These are phyloP conservation scores for Candida awuae DNA, from an alignment of 805 yeast species.

Conservation along the genomic window DNA sequence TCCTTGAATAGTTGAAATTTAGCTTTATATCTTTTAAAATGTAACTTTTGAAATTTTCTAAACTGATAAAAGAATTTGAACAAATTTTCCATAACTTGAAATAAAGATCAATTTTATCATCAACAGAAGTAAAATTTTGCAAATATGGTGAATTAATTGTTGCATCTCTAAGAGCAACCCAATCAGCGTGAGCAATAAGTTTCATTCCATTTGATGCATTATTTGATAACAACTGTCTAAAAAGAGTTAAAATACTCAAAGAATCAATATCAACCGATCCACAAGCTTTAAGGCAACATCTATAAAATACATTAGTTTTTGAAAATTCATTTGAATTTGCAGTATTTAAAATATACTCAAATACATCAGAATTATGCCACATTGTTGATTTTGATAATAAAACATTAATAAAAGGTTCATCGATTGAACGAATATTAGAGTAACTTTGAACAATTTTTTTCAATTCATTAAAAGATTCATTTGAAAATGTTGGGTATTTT, in stretches of 20 bases:
- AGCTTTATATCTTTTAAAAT: conserved; percentile 38
- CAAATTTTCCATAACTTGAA: conserved; percentile 46
- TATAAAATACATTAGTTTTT: conserved; percentile 60
- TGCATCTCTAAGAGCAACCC: conserved; percentile 78
- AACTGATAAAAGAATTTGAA: conserved; percentile 39
- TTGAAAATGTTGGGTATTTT: conserved; percentile 41
- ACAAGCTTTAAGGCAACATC: conserved; percentile 64
- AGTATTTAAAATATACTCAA: conserved; percentile 54
- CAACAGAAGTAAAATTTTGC: conserved; percentile 23
- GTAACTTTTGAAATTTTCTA: conserved; percentile 39
- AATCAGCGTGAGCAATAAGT: conserved; percentile 74
- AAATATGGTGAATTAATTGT: conserved; percentile 42
- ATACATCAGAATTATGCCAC: conserved; percentile 62
- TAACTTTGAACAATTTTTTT: conserved; percentile 49
- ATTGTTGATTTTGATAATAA: conserved; percentile 55
- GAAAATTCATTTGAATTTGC: conserved; percentile 50
- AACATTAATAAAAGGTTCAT: conserved; percentile 78
- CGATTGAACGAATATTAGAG: conserved; percentile 49
- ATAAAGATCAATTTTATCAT: conserved; percentile 45
- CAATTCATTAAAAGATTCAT: conserved; percentile 49
- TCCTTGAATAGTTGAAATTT: conserved; percentile 33
- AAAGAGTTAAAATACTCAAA: conserved; percentile 40
- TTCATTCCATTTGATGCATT: conserved; percentile 46
- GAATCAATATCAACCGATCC: conserved; percentile 53
- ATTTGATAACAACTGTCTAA: conserved; percentile 29